Conservation (phyloP, 2,329 filamentous ascomycete species). For the Epichloe sp. region DNA sequence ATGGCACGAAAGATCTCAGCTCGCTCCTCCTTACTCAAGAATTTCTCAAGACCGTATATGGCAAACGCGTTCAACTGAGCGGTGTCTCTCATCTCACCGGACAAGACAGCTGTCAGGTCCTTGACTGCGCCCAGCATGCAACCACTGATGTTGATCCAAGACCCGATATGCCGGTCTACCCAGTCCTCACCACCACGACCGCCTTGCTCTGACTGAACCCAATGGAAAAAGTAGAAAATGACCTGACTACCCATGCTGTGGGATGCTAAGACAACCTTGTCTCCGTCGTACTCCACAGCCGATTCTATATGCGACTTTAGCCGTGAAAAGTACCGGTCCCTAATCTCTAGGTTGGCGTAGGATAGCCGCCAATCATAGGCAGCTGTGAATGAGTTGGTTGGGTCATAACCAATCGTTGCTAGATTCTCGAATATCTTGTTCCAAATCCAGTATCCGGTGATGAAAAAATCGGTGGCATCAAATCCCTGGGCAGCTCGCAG, state of each 20-base stretch:
- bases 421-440: slow-evolving; percentile 97
- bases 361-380: slow-evolving; percentile 86
- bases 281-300: slow-evolving; percentile 55
- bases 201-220: slow-evolving; percentile 66
- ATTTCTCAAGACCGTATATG: slow-evolving; percentile 93
- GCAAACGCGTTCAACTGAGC: slow-evolving; percentile 93
- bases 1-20: slow-evolving; percentile 92
- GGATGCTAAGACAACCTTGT: slow-evolving; percentile 76
- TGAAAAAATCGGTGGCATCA: slow-evolving; percentile 97
- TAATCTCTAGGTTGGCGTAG: slow-evolving; percentile 75
- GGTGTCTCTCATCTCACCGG: slow-evolving; percentile 96
- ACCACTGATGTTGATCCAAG: slow-evolving; percentile 96
- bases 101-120: slow-evolving; percentile 77
- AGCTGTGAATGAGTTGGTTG: slow-evolving; percentile 57
- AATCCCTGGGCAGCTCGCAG: slow-evolving; percentile 90
- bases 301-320: slow-evolving; percentile 86
- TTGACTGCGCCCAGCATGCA: slow-evolving; percentile 96
- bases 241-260: slow-evolving; percentile 99
- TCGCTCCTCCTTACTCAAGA: slow-evolving; percentile 78
- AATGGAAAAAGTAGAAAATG: slow-evolving; percentile 68
- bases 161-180: slow-evolving; percentile 82
- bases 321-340: slow-evolving; percentile 88
- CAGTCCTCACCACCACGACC: slow-evolving; percentile 74
- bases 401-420: slow-evolving; percentile 91
- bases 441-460: slow-evolving; percentile 94